Evolutionary conservation across 257 asterid species (phyloP), one percentile per base, ranked within the genome.

Genomic region (Datura wrightii): DNA sequence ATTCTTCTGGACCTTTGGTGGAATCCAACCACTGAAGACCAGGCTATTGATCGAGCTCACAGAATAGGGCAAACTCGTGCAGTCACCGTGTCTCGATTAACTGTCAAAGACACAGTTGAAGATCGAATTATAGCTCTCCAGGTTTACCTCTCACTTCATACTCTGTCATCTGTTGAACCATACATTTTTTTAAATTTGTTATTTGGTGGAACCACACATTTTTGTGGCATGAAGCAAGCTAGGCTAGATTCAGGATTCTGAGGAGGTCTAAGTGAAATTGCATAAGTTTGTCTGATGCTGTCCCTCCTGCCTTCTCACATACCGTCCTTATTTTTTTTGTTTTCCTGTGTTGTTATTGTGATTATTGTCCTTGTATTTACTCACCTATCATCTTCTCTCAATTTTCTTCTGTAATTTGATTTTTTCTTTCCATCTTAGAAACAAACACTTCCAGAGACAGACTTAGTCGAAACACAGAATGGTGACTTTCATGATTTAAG

Each of bases 21-120:
- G 99, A 97, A 95, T 91, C 99, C 99, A 66, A 90, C 99, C 36
- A 94, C 99, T 41, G 99, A 97, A 91, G 99, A 97, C 87, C 99
- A 97, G 90, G 99, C 99, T 56, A 86, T 97, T 87, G 99, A 97
- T 86, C 92, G 99, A 79, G 99, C 99, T 79, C 99, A 97, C 83
- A 94, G 99, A 87, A 97, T 97, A 79, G 99, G 99, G 39, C 99
- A 97, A 89, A 97, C 97, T 59, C 97, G 98, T 74, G 91, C 95
- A 3, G 99, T 95, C 83, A 94, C 96, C 63, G 99, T 97, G 55
- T 92, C 98, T 55, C 91, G 99, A 89, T 83, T 95, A 88, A 97
- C 99, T 62, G 85, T 97, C 87, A 91, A 90, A 90, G 93, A 93
- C 82, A 94, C 99, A 1, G 98, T 97, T 84, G 99, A 97, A 88